Percentiles rank a stretch among this genome's conserved stretches.
phyloP scores from a whole-genome alignment of 768 basidiomycete genomes.

The Amylocystis lapponica region DNA sequence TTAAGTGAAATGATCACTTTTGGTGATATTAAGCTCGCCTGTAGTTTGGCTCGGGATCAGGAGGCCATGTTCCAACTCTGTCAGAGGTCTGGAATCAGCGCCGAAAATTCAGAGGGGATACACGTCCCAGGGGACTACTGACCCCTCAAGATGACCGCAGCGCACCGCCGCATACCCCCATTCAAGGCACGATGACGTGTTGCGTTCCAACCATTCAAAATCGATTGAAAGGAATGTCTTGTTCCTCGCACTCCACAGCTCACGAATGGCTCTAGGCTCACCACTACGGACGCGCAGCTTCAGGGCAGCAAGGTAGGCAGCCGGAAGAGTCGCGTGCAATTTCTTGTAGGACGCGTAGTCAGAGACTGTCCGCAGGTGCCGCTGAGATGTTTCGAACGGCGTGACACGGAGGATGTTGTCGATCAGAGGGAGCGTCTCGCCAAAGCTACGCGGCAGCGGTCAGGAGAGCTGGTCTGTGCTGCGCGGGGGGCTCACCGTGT shows the following conservation, averaged over 20 bases:
- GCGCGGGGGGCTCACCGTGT: conserved; percentile 42
- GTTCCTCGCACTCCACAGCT: conserved; percentile 64
- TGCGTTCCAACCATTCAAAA: conserved; percentile 73
- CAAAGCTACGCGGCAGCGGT: conserved; percentile 43
- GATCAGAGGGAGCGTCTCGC: conserved; percentile 66
- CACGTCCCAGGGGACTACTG: conserved; percentile 22
- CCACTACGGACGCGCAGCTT: conserved; percentile 62
- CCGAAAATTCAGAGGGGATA: no score
- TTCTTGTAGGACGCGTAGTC: conserved; percentile 68
- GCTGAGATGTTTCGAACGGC: conserved; percentile 62
- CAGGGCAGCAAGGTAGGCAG: conserved; percentile 56
- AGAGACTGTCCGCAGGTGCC: conserved; percentile 66
- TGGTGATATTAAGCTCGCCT: conserved; percentile 44
- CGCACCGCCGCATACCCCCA: conserved; percentile 82
- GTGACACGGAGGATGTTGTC: conserved; percentile 65
- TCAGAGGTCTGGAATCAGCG: not conserved
- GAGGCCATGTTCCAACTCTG: conserved; percentile 60
- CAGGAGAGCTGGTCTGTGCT: not conserved
- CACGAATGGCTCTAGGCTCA: conserved; percentile 55
- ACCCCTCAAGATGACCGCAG: conserved; percentile 68
- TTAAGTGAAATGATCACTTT: no score
- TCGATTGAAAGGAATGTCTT: conserved; percentile 73
- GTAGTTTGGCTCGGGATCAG: conserved; percentile 69
- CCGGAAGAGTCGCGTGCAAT: conserved; percentile 64
- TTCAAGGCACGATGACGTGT: conserved; percentile 61